Conservation (phyloP, 176 grass and related monocot genomes). For the Pharus latifolius region DNA sequence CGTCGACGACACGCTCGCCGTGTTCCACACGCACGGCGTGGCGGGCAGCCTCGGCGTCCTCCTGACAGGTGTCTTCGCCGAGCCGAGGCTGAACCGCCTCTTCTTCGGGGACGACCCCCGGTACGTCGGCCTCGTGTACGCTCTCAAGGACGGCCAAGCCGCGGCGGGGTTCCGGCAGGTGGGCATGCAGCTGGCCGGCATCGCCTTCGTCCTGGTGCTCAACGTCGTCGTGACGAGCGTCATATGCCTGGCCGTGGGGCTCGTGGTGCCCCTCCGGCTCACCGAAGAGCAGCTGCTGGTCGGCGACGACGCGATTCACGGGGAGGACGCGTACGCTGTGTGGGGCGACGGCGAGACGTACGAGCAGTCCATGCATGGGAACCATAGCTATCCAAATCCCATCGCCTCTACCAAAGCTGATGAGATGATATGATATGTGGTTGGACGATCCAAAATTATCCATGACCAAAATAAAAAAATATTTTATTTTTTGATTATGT, state of each 20-base stretch:
- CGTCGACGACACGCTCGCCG: conserved; percentile 72
- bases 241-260: conserved; percentile 37
- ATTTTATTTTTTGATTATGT: too few species aligned
- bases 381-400: conserved; percentile 19
- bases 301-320: conserved; percentile 70
- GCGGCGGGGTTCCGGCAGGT: conserved; percentile 52
- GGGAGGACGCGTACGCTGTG: conserved; percentile 77
- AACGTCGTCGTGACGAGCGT: conserved; percentile 36
- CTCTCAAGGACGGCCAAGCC: conserved; percentile 29
- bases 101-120: conserved; percentile 74
- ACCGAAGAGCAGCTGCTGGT: conserved; percentile 37
- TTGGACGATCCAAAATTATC: too few species aligned
- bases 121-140: conserved; percentile 62
- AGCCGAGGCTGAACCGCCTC: conserved; percentile 41
- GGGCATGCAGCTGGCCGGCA: conserved; percentile 52
- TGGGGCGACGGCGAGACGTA: conserved; percentile 86
- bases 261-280: conserved; percentile 56
- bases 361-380: conserved; percentile 63
- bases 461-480: too few species aligned
- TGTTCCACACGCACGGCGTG: conserved; percentile 75
- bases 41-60: conserved; percentile 63
- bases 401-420: conserved; percentile 19
- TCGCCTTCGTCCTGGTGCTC: conserved; percentile 44
- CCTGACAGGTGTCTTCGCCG: conserved; percentile 47
- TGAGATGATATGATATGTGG: conserved; percentile 22